These are phyloP conservation scores for Colletotrichum destructivum DNA, from an alignment of 2,329 filamentous ascomycete species.

Conservation along the genomic window DNA sequence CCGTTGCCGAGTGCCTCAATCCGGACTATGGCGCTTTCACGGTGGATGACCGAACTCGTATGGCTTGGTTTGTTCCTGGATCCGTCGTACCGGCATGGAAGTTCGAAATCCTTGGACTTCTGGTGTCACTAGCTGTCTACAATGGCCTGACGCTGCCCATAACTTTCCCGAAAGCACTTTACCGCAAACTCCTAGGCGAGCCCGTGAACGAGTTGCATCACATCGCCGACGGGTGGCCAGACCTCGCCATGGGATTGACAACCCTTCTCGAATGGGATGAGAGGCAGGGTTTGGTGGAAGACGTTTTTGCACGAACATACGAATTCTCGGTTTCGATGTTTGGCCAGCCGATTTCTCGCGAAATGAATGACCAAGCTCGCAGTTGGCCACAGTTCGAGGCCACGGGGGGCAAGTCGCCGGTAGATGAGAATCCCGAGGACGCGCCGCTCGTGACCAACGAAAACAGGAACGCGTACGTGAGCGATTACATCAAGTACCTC, in stretches of 20 bases:
- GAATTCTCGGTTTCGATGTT: constrained; percentile 81
- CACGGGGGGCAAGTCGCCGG: constrained; percentile 47
- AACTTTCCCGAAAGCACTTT: constrained; percentile 88
- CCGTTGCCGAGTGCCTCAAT: constrained; percentile 84
- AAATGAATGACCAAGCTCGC: constrained; percentile 64
- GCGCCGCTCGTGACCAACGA: constrained; percentile 83
- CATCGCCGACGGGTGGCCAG: constrained; percentile 90
- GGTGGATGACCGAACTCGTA: constrained; percentile 80
- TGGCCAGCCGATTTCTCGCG: constrained; percentile 69
- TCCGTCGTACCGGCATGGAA: constrained; percentile 89
- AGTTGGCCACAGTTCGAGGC: constrained; percentile 69
- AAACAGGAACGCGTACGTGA: constrained; percentile 84
- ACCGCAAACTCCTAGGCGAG: constrained; percentile 81
- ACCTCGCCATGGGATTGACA: constrained; percentile 81
- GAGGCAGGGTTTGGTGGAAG: constrained; percentile 81
- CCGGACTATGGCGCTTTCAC: constrained; percentile 86
- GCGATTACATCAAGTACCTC: constrained; percentile 88
- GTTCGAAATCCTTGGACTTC: constrained; percentile 88
- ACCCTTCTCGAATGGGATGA: constrained; percentile 83
- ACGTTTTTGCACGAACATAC: constrained; percentile 87
- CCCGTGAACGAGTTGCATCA: constrained; percentile 80
- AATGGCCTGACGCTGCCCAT: constrained; percentile 94
- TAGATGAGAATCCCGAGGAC: constrained; percentile 63
- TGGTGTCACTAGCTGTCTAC: constrained; percentile 92
- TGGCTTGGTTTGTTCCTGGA: constrained; percentile 90